A percentile compares a stretch with the other conserved stretches of the same genome.
These are phyloP conservation scores for Fusarium phyllophilum DNA, from an alignment of 2,329 filamentous ascomycete genomes.

Conservation along the genomic window DNA sequence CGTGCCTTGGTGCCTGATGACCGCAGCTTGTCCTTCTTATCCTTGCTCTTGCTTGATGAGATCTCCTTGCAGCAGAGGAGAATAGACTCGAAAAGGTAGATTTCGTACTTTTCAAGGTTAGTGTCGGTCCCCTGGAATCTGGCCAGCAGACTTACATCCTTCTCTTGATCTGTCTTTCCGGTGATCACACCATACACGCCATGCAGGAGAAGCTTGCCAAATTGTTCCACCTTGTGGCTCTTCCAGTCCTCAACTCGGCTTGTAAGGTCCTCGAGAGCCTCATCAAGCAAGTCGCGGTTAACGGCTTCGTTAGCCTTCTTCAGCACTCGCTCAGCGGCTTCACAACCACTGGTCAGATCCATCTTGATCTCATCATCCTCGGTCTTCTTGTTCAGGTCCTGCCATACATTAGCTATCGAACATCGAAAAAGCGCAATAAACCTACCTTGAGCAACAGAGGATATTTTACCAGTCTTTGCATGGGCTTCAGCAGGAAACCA, in stretches of 20 bases:
- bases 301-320: constrained; percentile 91
- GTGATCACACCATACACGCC: constrained; percentile 94
- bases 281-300: constrained; percentile 83
- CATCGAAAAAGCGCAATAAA: constrained; percentile 14
- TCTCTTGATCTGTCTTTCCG: constrained; percentile 87
- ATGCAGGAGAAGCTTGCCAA: constrained; percentile 87
- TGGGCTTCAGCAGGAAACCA: constrained; percentile 94
- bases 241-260: constrained; percentile 96
- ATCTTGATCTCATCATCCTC: constrained; percentile 76
- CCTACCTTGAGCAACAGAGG: constrained; percentile 85
- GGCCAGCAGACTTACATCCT: constrained; percentile 72
- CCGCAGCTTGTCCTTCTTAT: constrained; percentile 75
- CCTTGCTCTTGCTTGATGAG: constrained; percentile 83
- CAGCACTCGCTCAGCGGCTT: constrained; percentile 83
- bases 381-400: constrained; percentile 89
- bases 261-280: constrained; percentile 85
- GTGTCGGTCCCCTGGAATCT: constrained; percentile 42
- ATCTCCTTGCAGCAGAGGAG: constrained; percentile 97
- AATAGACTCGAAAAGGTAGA: constrained; percentile 96
- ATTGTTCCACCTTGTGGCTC: constrained; percentile 87
- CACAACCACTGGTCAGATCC: constrained; percentile 81
- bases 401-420: constrained; percentile 42
- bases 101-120: constrained; percentile 78
- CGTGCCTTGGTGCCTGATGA: constrained; percentile 65
- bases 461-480: constrained; percentile 95